A percentile compares a stretch with the other conserved stretches of the same genome.
Evolutionary conservation across 495 filamentous ascomycete genomes (phyloP).

Genomic region (Lophiotrema nucula): DNA sequence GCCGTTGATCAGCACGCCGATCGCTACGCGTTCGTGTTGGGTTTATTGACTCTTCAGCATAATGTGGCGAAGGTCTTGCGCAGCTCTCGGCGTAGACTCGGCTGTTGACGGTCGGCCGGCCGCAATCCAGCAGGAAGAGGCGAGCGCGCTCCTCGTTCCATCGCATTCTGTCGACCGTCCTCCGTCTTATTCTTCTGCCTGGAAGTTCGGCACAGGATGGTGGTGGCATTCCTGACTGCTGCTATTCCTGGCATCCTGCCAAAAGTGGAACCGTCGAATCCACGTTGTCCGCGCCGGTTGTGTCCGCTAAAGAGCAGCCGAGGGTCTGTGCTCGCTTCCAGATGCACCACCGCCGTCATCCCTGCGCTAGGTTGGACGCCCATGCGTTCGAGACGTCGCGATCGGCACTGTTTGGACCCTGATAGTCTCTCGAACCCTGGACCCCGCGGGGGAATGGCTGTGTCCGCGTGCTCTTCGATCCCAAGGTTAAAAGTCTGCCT

Average conservation of each 20-base stretch:
- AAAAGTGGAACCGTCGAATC: no score
- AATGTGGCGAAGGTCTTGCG: constrained; percentile 10
- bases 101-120: no score
- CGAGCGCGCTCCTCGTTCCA: background rate
- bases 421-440: constrained; percentile 4
- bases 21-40: background rate
- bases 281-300: background rate
- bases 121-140: constrained; percentile 13
- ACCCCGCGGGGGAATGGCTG: constrained; percentile 3
- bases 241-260: constrained; percentile 2
- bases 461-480: constrained; percentile 25
- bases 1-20: constrained; percentile 1
- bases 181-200: background rate
- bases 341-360: constrained; percentile 21
- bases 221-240: background rate
- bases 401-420: constrained; percentile 19
- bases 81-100: background rate
- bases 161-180: constrained; percentile 3
- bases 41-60: constrained; percentile 12
- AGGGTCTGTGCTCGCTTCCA: constrained; percentile 14
- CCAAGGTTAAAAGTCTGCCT: constrained; percentile 15
- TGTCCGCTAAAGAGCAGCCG: background rate
- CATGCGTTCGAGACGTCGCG: constrained; percentile 24
- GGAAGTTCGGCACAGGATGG: background rate
- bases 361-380: background rate